Evolutionary conservation across 2,329 filamentous ascomycete species (phyloP), one percentile per base, ranked within the genome.

Genomic region (Scedosporium minutisporum): DNA sequence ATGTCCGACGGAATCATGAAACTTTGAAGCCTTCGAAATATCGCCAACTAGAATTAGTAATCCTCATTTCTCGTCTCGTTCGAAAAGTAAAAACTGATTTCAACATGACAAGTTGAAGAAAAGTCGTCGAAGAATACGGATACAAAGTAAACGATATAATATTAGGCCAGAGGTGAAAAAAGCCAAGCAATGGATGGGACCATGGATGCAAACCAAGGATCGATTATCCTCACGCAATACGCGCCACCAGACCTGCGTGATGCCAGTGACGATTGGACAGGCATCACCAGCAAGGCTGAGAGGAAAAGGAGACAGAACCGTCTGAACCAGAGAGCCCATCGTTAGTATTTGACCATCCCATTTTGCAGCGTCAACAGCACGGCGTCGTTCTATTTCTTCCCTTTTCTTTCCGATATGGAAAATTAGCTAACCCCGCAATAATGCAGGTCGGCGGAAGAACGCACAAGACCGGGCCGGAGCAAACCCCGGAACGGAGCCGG

Each of bases 241-340:
- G 51, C 51, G 18, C 51, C 51, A 4, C 51, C 51, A 18, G 51
- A 55, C 23, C 18, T 55, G 5, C 23, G 59, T 6, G 44, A 33
- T 9, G 16, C n/a, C 25, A 33, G 18, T 1, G 71, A 75, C 46
- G 72, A 75, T 60, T 75, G 72, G 72, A 74, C 69, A 1, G 72
- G 72, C 5, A 66, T 71, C 6, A 71, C 67, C 3, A 70, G 67
- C 61, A 67, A 68, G 1, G 65, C 65, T 0, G 64, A 69, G 62
- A 67, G 68, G 25, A 66, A 68, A 42, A 67, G 67, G 59, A 57
- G 67, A 14, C 68, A 71, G 60, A 71, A 71, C 64, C 63, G 66
- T 1, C 62, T 64, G 1, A 68, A 71, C 65, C 70, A 65, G 58
- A 63, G 71, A 60, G 67, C 67, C 18, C 66, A 65, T n/a, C 63